Evolutionary conservation across 768 basidiomycete genomes (phyloP), one percentile per base, ranked within the genome.

Genomic region (Calvatia gigantea): DNA sequence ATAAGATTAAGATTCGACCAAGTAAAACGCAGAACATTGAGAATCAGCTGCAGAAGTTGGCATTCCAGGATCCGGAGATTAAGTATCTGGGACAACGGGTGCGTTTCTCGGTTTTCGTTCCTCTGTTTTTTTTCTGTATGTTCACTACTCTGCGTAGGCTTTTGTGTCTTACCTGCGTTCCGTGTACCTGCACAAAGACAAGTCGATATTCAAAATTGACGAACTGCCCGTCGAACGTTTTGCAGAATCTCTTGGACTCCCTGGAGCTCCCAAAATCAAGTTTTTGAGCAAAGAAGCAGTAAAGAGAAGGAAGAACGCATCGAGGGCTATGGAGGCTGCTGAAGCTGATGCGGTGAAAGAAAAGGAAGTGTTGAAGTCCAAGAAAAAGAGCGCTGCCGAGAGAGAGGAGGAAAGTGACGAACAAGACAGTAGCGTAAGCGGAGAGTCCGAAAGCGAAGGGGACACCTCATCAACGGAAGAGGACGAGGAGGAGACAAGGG

Each of bases 121-220:
- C 11, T 21, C 15, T 8, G 9, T 23, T 8, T 12, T 11, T 3
- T 23, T 42, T 2, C 17, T 11, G 11, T n/a, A 42, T 47, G 31
- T 53, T 56, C 54, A 52, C 15, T 41, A 21, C 11, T 38, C 6
- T 28, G 27, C 41, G 4, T 65, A 98, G 94, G 91, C 95, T 1
- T 96, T 98, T 65, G 88, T 98, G 7, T 96, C 95, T 12, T 99
- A 99, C 68, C 75, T 98, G 60, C 90, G 93, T 14, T 97, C 96
- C 3, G 75, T 99, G 21, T 79, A 97, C 67, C 75, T 98, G 17
- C 96, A 98, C 60, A 96, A 92, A 67, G 87, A 98, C 75, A 99
- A 98, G 66, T 75, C 85, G 0, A 84, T 96, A 59, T 99, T 98
- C 79, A 91, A 92, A 64, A 71, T 97, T 27, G 79, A 82, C 4